Conservation (phyloP, 177 flowering plant genomes). For the Tripterygium wilfordii region DNA sequence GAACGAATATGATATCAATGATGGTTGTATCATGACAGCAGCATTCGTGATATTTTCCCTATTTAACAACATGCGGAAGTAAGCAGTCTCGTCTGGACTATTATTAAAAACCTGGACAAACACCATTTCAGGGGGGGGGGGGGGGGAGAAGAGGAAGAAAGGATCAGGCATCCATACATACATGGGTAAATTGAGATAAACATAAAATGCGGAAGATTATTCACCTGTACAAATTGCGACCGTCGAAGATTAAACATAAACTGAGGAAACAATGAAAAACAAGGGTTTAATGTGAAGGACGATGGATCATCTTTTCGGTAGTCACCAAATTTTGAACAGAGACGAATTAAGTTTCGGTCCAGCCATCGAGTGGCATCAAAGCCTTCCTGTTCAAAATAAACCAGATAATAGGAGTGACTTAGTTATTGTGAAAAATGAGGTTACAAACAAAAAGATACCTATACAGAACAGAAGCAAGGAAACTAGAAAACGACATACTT, state of each 20-base stretch:
- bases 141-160: too few relatives aligned
- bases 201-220: not conserved
- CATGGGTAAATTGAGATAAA: not conserved
- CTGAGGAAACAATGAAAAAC: conserved; percentile 89
- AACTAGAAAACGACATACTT: too few relatives aligned
- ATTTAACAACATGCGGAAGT: conserved; percentile 85
- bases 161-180: too few relatives aligned
- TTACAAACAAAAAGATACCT: too few relatives aligned
- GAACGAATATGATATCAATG: conserved; percentile 77
- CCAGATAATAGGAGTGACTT: too few relatives aligned
- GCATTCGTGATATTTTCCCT: conserved; percentile 77
- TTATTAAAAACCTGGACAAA: too few relatives aligned
- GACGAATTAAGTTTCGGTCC: conserved; percentile 81
- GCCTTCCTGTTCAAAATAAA: too few relatives aligned
- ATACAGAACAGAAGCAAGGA: too few relatives aligned
- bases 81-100: too few relatives aligned
- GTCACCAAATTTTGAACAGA: conserved; percentile 94
- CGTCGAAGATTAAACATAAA: conserved; percentile 90
- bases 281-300: conserved; percentile 82
- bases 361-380: conserved; percentile 97
- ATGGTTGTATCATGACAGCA: conserved; percentile 94
- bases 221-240: conserved; percentile 95
- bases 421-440: too few relatives aligned
- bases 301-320: conserved; percentile 93
- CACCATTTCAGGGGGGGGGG: too few relatives aligned